Percentiles rank a stretch among this genome's conserved stretches.
phyloP scores from a whole-genome alignment of 345 rosid species.

The Arabidopsis arenosa region DNA sequence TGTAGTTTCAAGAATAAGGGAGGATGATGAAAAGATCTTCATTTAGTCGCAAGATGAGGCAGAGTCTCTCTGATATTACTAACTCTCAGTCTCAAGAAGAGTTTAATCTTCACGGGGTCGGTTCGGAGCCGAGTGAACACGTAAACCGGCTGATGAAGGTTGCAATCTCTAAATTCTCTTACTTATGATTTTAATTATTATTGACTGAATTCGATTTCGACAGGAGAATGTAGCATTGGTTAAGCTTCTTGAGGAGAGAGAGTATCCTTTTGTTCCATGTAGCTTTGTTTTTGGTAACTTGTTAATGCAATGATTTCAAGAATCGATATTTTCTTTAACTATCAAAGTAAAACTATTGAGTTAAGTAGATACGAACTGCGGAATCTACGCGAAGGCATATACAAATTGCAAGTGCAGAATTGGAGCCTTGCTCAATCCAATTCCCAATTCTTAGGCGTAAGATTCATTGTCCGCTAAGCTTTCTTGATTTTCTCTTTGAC shows the following conservation, averaged over 20 bases:
- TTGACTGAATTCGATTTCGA: not conserved
- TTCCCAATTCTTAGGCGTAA: slow-evolving; percentile 30
- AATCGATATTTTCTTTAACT: not conserved
- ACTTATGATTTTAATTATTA: not conserved
- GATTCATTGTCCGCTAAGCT: not conserved
- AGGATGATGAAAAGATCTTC: slow-evolving; percentile 57
- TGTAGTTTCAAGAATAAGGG: not conserved
- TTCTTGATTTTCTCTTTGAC: not conserved
- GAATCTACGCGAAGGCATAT: slow-evolving; percentile 33
- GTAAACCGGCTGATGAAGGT: slow-evolving; percentile 54
- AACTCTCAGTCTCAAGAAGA: slow-evolving; percentile 55
- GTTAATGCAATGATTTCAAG: not conserved
- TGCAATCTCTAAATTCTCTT: not conserved
- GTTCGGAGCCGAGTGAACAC: slow-evolving; percentile 39
- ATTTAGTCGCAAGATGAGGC: slow-evolving; percentile 56
- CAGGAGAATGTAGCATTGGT: slow-evolving; percentile 70
- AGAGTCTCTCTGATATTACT: slow-evolving; percentile 68
- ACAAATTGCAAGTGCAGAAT: slow-evolving; percentile 33
- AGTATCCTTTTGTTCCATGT: slow-evolving; percentile 61
- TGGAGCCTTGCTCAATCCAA: slow-evolving; percentile 40
- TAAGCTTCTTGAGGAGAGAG: slow-evolving; percentile 69
- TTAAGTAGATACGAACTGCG: slow-evolving; percentile 20
- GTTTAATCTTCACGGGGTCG: slow-evolving; percentile 35
- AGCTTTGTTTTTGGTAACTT: slow-evolving; percentile 1
- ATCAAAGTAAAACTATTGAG: slow-evolving; percentile 36